Base-by-base conservation (phyloP, 805 yeast species). In the Scheffersomyces amazonensis region DNA sequence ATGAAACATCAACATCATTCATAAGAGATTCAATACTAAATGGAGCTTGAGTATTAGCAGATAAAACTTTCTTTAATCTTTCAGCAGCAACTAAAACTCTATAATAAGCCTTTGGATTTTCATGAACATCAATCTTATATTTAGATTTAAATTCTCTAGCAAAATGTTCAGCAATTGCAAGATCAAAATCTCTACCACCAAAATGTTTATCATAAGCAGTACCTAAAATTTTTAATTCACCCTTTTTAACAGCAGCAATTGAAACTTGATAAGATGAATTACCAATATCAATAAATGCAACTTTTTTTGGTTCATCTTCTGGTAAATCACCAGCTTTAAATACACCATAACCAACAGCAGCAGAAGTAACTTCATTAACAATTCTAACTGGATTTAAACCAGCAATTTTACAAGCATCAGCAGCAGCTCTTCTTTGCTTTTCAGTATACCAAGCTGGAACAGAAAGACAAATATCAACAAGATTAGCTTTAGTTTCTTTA, bases 271-370 rank as follows among this genome's bases (percentile, higher is more conserved):
- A 91, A 35, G 96, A 80, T 31, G 98, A 88, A 76, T 93, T 96
- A 54, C 99, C 99, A 66, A 95, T 87, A 68, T 93, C 99, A 43
- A 93, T 82, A 56, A 93, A 87, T 35, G 95, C 97, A 53, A 93
- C 85, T 58, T 78, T 84, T 73, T 85, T 83, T 59, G 90, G 83
- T 66, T 83, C 85, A 56, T 87, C 96, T 67, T 89, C 98, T 57
- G 98, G 96, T 57, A 93, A 77, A 61, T 91, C 97, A 50, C 86
- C 78, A 31, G 69, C 70, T 80, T 93, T 90, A 84, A 93, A 93
- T 44, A 93, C 96, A 76, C 99, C 99, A 74, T 93, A 95, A 54
- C 97, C 95, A 49, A 93, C 96, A 56, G 97, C 98, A 45, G 99
- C 99, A 44, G 99, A 98, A 41, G 98, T 90, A 50, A 87, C 83